Percentiles rank a stretch among this genome's conserved stretches.
These are phyloP conservation scores for Cladosporium austrohemisphaericum DNA, from an alignment of 2,329 filamentous ascomycete genomes.

Conservation along the genomic window DNA sequence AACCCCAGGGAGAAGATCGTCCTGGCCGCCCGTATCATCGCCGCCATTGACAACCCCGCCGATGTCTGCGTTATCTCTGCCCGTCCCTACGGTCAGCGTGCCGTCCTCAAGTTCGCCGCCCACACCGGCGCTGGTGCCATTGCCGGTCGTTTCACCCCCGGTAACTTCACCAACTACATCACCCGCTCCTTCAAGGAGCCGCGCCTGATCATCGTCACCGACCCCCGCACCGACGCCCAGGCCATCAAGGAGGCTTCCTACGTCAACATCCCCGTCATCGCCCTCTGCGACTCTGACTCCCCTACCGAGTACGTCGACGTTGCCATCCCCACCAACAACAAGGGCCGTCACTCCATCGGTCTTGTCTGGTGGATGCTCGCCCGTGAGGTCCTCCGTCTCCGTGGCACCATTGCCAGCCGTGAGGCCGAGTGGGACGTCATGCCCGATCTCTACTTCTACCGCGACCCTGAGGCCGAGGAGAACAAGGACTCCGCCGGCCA, in stretches of 20 bases:
- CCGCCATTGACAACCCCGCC: conserved; percentile 97
- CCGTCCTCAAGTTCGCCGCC: conserved; percentile 98
- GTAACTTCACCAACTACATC: conserved; percentile 99
- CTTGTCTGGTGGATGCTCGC: conserved; percentile 99
- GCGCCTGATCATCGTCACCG: conserved; percentile 98
- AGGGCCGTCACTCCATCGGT: conserved; percentile 98
- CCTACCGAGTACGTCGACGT: conserved; percentile 99
- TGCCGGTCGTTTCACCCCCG: conserved; percentile 98
- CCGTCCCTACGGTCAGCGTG: conserved; percentile 98
- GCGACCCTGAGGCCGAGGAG: conserved; percentile 98
- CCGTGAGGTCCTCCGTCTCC: conserved; percentile 98
- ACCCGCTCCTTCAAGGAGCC: conserved; percentile 99
- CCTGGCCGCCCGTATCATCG: conserved; percentile 97
- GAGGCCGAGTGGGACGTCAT: conserved; percentile 99
- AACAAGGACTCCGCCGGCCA: conserved; percentile 83
- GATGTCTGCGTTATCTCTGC: conserved; percentile 99
- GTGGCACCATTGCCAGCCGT: conserved; percentile 91
- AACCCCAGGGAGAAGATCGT: conserved; percentile 93
- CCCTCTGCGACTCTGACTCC: conserved; percentile 97
- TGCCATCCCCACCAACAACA: conserved; percentile 99
- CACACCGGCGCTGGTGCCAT: conserved; percentile 98
- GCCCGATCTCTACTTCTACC: conserved; percentile 99
- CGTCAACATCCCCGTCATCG: conserved; percentile 99
- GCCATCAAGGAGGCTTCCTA: conserved; percentile 99
- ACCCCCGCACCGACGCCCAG: conserved; percentile 98